A percentile compares a stretch with the other conserved stretches of the same genome.
Conservation (phyloP, 768 basidiomycete species). For the Suillus weaverae region DNA sequence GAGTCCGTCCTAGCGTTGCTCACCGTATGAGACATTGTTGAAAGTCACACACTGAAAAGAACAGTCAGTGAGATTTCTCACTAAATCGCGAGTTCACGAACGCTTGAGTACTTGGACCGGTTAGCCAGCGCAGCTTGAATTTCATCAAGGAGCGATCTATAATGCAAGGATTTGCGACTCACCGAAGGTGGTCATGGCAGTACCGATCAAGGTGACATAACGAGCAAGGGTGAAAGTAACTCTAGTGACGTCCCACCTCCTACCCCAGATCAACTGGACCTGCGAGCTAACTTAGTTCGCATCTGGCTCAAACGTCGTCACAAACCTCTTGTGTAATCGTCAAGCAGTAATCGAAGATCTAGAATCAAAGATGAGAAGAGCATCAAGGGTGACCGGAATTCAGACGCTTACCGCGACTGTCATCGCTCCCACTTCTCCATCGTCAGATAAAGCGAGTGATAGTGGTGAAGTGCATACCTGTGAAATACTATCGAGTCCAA, state of each 20-base stretch:
- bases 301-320: neutral
- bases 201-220: constrained; percentile 3
- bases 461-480: neutral
- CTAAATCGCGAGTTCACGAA: neutral
- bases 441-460: neutral
- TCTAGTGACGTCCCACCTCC: neutral
- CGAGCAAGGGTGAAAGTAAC: constrained; percentile 3
- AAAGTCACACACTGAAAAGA: neutral
- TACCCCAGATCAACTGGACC: constrained; percentile 4
- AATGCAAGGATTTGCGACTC: no score
- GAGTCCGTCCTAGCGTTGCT: neutral
- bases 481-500: neutral
- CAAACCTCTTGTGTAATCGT: constrained; percentile 3
- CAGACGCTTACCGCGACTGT: neutral
- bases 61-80: neutral
- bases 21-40: neutral
- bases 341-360: constrained; percentile 8
- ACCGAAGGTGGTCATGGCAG: constrained; percentile 4
- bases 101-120: neutral
- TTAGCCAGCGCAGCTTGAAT: no score
- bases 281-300: neutral
- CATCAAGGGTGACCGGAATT: neutral
- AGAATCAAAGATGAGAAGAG: neutral
- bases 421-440: neutral
- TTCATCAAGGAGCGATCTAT: no score